A percentile compares a stretch with the other conserved stretches of the same genome.
phyloP scores from a whole-genome alignment of 1,284 basidiomycete genomes.

The Irpex sp. region DNA sequence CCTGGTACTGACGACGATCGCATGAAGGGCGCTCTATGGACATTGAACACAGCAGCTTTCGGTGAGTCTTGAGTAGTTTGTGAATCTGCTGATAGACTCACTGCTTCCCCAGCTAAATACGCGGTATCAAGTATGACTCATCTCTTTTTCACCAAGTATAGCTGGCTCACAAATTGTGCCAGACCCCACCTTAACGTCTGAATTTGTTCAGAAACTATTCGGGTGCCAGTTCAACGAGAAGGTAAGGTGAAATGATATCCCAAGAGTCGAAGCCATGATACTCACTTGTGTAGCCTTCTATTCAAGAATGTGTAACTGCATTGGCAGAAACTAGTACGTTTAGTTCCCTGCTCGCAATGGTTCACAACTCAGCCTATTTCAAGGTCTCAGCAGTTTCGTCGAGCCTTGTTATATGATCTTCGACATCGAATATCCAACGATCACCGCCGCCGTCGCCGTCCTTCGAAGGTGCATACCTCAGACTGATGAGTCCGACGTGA shows the following conservation, averaged over 20 bases:
- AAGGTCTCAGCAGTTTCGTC: slow-evolving; percentile 55
- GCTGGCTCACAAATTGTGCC: background rate
- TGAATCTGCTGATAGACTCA: background rate
- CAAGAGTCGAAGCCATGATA: background rate
- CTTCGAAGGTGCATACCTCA: slow-evolving; percentile 37
- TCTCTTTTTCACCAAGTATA: background rate
- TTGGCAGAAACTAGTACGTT: slow-evolving; percentile 61
- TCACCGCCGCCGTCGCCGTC: slow-evolving; percentile 34
- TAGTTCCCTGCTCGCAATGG: background rate
- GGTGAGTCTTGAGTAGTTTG: slow-evolving; percentile 29
- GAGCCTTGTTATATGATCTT: slow-evolving; percentile 61
- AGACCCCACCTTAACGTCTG: slow-evolving; percentile 47
- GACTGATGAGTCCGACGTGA: slow-evolving; percentile 35
- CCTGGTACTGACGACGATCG: slow-evolving; percentile 81
- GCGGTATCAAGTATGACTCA: background rate
- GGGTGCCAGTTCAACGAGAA: slow-evolving; percentile 70
- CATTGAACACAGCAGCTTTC: slow-evolving; percentile 66
- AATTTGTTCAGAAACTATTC: slow-evolving; percentile 50
- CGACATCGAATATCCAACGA: slow-evolving; percentile 39
- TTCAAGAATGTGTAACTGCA: slow-evolving; percentile 59
- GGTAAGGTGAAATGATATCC: slow-evolving; percentile 28
- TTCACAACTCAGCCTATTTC: slow-evolving; percentile 6
- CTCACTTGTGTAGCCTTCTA: slow-evolving; percentile 47
- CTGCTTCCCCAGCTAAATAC: background rate
- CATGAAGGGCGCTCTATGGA: slow-evolving; percentile 92